Evolutionary conservation across 2,329 filamentous ascomycete genomes (phyloP).

Genomic region (Monascus ruber): DNA sequence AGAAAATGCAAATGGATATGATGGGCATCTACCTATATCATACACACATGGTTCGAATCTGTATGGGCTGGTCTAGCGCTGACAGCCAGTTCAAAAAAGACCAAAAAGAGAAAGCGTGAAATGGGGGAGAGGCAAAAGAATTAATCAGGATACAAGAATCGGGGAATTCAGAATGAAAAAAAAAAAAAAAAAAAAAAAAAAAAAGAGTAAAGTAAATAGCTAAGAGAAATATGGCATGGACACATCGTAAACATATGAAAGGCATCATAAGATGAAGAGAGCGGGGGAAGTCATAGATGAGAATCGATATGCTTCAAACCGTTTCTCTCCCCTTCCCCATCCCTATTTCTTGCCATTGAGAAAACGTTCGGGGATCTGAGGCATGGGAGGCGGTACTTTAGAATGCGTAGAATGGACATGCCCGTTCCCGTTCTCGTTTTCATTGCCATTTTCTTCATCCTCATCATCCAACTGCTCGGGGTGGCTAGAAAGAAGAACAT

Average conservation of each 20-base stretch:
- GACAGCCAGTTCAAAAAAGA: no score
- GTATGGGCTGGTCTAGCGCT: no score
- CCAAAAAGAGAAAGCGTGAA: no score
- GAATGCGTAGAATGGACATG: slow-evolving; percentile 6
- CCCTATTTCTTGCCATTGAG: slow-evolving; percentile 12
- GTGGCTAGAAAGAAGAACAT: slow-evolving; percentile 31
- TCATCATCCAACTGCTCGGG: slow-evolving; percentile 54
- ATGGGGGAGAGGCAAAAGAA: no score
- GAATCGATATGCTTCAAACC: background rate
- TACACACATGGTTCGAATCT: no score
- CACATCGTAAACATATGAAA: background rate
- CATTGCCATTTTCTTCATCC: slow-evolving; percentile 47
- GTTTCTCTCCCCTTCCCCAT: background rate
- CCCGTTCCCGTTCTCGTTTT: slow-evolving; percentile 7
- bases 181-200: slow-evolving; percentile 1
- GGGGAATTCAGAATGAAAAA: slow-evolving; percentile 5
- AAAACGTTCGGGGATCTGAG: slow-evolving; percentile 21
- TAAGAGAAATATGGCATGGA: no score
- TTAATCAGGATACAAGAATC: no score
- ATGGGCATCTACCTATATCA: no score
- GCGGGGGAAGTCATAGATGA: background rate
- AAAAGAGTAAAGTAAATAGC: background rate
- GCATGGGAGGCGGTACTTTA: slow-evolving; percentile 16
- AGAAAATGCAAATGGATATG: no score
- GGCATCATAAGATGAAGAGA: background rate